Evolutionary conservation across 129 eudicot species (phyloP).

Genomic region (Flaveria bidentis): DNA sequence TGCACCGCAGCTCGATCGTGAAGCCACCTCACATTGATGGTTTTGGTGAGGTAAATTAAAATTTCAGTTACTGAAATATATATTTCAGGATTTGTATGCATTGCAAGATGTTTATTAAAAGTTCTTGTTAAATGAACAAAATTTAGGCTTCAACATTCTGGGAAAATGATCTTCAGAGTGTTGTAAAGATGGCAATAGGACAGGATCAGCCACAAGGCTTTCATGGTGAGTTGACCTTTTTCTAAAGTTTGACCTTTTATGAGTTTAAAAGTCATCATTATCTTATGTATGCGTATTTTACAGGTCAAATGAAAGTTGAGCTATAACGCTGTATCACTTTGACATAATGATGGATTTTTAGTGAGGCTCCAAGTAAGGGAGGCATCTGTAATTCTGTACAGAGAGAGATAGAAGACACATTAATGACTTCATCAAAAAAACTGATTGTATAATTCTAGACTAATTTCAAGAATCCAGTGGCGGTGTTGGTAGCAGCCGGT

Average conservation of each 20-base stretch:
- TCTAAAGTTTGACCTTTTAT: conserved; percentile 27
- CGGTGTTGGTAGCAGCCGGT: background rate
- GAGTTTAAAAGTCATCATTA: conserved; percentile 10
- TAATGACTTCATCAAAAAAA: conserved; percentile 12
- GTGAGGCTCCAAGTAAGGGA: conserved; percentile 25
- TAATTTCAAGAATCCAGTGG: conserved; percentile 39
- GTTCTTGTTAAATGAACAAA: background rate
- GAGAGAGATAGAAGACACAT: too few relatives aligned
- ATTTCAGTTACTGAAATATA: background rate
- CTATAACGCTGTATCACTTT: conserved; percentile 35
- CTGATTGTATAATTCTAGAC: conserved; percentile 43
- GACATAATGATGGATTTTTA: conserved; percentile 28
- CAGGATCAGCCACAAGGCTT: conserved; percentile 58
- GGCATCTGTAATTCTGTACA: conserved; percentile 50
- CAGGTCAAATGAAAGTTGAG: conserved; percentile 74
- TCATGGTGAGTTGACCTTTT: conserved; percentile 51
- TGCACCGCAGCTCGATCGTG: conserved; percentile 36
- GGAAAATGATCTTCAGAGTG: conserved; percentile 78
- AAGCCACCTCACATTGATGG: conserved; percentile 46
- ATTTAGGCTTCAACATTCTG: conserved; percentile 62
- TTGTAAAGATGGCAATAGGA: conserved; percentile 77
- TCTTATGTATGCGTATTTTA: conserved; percentile 18
- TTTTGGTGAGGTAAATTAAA: conserved; percentile 43
- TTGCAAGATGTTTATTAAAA: conserved; percentile 1
- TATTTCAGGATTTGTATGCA: background rate